Percentiles rank a stretch among this genome's conserved stretches.
Evolutionary conservation across 345 rosid species (phyloP).

Genomic region (Citrus cavaleriei): DNA sequence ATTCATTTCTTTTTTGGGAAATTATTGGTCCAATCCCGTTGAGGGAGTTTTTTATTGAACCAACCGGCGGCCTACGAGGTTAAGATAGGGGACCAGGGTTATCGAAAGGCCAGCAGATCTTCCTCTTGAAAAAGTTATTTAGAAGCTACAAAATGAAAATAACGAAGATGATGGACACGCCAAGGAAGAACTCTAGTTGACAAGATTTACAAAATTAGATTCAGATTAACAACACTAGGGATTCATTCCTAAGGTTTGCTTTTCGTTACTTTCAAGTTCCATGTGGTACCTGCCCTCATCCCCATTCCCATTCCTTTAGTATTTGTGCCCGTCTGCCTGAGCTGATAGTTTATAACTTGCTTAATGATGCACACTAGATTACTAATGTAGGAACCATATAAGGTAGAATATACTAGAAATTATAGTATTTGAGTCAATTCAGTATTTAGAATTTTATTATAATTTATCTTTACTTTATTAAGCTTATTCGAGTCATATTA

Average conservation of each 20-base stretch:
- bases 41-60: conserved; percentile 27
- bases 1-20: not conserved
- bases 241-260: not conserved
- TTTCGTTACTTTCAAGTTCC: too few relatives aligned
- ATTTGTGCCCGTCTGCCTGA: too few relatives aligned
- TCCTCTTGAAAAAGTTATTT: conserved; percentile 56
- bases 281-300: too few relatives aligned
- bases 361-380: too few relatives aligned
- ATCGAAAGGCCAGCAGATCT: conserved; percentile 76
- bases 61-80: conserved; percentile 87
- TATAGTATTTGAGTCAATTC: too few relatives aligned
- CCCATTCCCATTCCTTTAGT: not conserved
- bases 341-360: too few relatives aligned
- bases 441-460: too few relatives aligned
- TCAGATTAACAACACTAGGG: not conserved
- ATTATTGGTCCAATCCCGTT: too few relatives aligned
- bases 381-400: too few relatives aligned
- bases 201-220: not conserved
- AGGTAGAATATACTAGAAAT: too few relatives aligned
- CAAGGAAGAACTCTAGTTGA: conserved; percentile 55
- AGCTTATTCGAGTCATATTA: too few relatives aligned
- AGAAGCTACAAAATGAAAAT: conserved; percentile 33
- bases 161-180: conserved; percentile 9
- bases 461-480: too few relatives aligned
- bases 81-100: conserved; percentile 70